Percentiles rank a stretch among this genome's conserved stretches.
Conservation (phyloP, 2,329 filamentous ascomycete species). For the Aureobasidium leucospermi region DNA sequence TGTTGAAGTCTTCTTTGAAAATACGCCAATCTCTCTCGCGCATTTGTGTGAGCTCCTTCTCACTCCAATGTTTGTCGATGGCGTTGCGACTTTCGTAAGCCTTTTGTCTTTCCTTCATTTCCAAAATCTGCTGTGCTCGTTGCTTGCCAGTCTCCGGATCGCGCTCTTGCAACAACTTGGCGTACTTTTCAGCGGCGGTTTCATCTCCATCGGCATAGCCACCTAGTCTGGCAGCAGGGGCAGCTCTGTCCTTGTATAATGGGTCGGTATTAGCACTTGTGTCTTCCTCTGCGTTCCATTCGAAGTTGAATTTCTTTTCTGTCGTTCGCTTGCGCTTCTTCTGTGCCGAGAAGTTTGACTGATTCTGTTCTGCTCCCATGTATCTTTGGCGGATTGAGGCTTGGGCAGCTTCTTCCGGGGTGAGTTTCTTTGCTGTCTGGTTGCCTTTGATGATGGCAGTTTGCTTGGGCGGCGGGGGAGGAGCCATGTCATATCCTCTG, state of each 20-base stretch:
- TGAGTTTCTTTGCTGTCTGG: constrained; percentile 36
- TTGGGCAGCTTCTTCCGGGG: constrained; percentile 59
- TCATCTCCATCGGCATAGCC: constrained; percentile 56
- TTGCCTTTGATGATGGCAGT: constrained; percentile 28
- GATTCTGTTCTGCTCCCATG: constrained; percentile 82
- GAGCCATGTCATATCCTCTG: constrained; percentile 45
- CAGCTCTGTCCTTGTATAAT: constrained; percentile 62
- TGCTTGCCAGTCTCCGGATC: constrained; percentile 69
- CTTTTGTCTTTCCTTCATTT: constrained; percentile 72
- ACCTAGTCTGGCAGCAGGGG: constrained; percentile 58
- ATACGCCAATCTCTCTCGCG: constrained; percentile 97
- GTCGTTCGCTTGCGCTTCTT: constrained; percentile 92
- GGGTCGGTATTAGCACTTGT: constrained; percentile 79
- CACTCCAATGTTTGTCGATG: constrained; percentile 89
- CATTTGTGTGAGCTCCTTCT: constrained; percentile 90
- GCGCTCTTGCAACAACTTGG: constrained; percentile 63
- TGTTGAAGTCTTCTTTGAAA: constrained; percentile 99
- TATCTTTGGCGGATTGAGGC: constrained; percentile 73
- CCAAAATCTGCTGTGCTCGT: constrained; percentile 71
- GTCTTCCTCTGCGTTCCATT: constrained; percentile 93
- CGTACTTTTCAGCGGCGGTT: constrained; percentile 46
- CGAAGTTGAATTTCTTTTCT: constrained; percentile 98
- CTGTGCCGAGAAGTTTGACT: constrained; percentile 83
- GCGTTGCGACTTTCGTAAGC: constrained; percentile 66
- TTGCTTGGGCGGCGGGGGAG: constrained; percentile 41